Percentiles rank a stretch among this genome's conserved stretches.
These are phyloP conservation scores for Yamadazyma olivae DNA, from an alignment of 805 yeast species.

Conservation along the genomic window DNA sequence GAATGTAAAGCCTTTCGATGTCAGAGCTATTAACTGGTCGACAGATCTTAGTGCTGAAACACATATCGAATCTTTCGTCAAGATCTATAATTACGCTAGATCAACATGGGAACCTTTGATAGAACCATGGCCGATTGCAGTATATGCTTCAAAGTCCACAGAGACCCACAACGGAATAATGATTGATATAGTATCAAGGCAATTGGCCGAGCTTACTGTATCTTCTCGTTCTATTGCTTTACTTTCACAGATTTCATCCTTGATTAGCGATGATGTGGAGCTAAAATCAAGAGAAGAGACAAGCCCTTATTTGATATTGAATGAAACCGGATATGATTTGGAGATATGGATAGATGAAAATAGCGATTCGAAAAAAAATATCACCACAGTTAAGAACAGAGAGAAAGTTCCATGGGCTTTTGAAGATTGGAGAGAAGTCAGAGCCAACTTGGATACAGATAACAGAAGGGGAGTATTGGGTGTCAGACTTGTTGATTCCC, in stretches of 20 bases:
- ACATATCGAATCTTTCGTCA: constrained; percentile 61
- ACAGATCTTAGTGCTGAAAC: constrained; percentile 72
- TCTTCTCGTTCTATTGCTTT: constrained; percentile 81
- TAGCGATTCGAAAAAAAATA: constrained; percentile 9
- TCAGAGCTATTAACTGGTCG: constrained; percentile 80
- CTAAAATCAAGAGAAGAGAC: constrained; percentile 71
- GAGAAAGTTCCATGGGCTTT: constrained; percentile 78
- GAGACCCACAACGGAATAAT: constrained; percentile 41
- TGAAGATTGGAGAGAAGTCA: constrained; percentile 86
- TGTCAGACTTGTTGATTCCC: constrained; percentile 54
- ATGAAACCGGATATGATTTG: constrained; percentile 83
- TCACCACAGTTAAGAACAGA: constrained; percentile 42
- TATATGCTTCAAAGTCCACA: constrained; percentile 60
- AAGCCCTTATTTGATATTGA: constrained; percentile 75
- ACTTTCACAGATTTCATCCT: constrained; percentile 63
- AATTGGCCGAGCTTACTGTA: constrained; percentile 73
- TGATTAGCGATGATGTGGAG: constrained; percentile 50
- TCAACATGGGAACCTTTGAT: constrained; percentile 95
- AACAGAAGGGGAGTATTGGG: constrained; percentile 61
- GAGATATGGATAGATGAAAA: constrained; percentile 73
- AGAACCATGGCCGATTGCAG: constrained; percentile 81
- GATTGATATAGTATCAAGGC: constrained; percentile 72
- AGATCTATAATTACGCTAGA: constrained; percentile 81
- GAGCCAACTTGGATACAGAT: constrained; percentile 75
- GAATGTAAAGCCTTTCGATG: constrained; percentile 64